Evolutionary conservation across 768 basidiomycete species (phyloP).

Genomic region (Boletellus emodensis): DNA sequence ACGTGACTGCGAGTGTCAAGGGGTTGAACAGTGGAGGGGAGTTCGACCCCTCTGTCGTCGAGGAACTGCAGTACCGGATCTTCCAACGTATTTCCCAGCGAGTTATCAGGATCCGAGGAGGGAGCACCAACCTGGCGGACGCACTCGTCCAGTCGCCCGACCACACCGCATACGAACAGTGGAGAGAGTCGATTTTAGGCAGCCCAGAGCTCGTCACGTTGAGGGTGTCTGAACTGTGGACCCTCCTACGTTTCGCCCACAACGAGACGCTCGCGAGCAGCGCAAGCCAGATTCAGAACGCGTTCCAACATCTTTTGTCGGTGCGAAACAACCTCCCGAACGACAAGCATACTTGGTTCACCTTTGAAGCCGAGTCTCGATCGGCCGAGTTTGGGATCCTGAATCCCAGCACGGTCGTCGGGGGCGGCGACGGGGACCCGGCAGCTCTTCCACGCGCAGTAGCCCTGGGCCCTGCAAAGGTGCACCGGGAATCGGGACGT

Average conservation of each 20-base stretch:
- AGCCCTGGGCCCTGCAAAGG: conserved; percentile 2
- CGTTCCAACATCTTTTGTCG: conserved; percentile 3
- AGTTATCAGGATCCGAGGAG: conserved; percentile 4
- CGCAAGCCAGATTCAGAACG: conserved; percentile 1
- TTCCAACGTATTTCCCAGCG: conserved; percentile 6
- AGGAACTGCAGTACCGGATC: not conserved
- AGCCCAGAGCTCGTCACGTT: not conserved
- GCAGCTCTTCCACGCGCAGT: not conserved
- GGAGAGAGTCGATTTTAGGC: not conserved
- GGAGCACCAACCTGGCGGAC: not conserved
- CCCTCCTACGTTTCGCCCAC: conserved; percentile 1
- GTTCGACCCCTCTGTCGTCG: not conserved
- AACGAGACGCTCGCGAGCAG: not conserved
- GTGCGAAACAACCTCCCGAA: not conserved
- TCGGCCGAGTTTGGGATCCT: conserved; percentile 5
- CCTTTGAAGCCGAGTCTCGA: not conserved
- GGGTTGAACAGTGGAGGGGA: conserved; percentile 7
- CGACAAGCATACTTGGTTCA: conserved; percentile 4
- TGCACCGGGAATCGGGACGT: not conserved
- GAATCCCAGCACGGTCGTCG: conserved; percentile 2
- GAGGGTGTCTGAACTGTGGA: conserved; percentile 2
- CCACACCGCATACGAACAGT: conserved; percentile 1
- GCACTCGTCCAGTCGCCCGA: not conserved
- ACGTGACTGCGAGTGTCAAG: conserved; percentile 8
- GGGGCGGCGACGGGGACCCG: conserved; percentile 1